A percentile compares a stretch with the other conserved stretches of the same genome.
These are phyloP conservation scores for Diaporthe eres DNA, from an alignment of 2,329 filamentous ascomycete genomes.

Conservation along the genomic window DNA sequence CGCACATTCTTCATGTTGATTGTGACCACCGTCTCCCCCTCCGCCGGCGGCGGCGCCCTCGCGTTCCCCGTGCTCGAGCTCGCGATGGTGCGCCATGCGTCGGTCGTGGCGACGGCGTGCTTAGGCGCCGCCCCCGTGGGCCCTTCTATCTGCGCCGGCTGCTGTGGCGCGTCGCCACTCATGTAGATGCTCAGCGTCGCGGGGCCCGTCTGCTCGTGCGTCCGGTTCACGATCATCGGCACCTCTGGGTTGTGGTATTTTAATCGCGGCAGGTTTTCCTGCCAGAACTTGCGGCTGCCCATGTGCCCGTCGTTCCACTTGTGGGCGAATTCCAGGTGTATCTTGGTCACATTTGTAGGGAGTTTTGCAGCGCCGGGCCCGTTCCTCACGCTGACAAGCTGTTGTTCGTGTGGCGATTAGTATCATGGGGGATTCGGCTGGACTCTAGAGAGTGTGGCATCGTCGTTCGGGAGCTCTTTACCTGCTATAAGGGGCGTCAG, in stretches of 20 bases:
- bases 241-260: conserved; percentile 95
- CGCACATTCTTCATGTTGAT: conserved; percentile 76
- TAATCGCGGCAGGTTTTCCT: conserved; percentile 82
- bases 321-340: conserved; percentile 80
- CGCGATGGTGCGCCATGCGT: conserved; percentile 40
- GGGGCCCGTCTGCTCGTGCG: conserved; percentile 65
- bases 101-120: conserved; percentile 38
- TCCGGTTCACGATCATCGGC: conserved; percentile 85
- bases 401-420: conserved; percentile 47
- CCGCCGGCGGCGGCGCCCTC: conserved; percentile 62
- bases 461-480: conserved; percentile 51
- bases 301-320: conserved; percentile 76
- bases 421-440: conserved; percentile 13
- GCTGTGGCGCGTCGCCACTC: conserved; percentile 44
- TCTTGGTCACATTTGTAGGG: conserved; percentile 80
- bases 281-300: conserved; percentile 89
- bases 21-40: conserved; percentile 64
- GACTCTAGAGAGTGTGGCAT: conserved; percentile 40
- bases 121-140: conserved; percentile 4
- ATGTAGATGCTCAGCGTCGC: conserved; percentile 78
- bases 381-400: conserved; percentile 82
- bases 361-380: conserved; percentile 88
- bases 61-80: conserved; percentile 61
- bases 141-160: conserved; percentile 1
- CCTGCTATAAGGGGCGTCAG: conserved; percentile 55